phyloP scores from a whole-genome alignment of 202 grass and related monocot genomes.

The Schoenoplectus tabernaemontani region DNA sequence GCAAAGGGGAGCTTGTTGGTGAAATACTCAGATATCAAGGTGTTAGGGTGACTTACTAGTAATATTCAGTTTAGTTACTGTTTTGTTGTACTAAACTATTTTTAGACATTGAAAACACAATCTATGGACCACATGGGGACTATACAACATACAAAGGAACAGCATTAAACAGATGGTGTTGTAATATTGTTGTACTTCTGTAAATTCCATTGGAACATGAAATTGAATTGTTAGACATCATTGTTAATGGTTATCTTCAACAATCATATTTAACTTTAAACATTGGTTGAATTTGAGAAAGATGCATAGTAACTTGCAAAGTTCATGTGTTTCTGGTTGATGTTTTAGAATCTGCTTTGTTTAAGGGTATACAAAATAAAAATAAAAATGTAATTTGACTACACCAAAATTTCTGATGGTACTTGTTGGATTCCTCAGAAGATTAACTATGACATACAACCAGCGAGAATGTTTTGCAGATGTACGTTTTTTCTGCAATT shows the following conservation, averaged over 20 bases:
- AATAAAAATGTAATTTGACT: background rate
- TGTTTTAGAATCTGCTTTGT: background rate
- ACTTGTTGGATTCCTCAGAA: background rate
- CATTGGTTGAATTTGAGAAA: background rate
- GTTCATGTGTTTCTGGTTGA: background rate
- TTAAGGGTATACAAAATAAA: background rate
- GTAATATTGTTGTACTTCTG: conserved; percentile 2
- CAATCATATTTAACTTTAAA: background rate
- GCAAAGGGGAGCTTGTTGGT: conserved; percentile 81
- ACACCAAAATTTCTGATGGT: background rate
- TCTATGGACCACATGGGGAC: background rate
- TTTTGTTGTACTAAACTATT: background rate
- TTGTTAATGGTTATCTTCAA: background rate
- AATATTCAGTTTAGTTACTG: background rate
- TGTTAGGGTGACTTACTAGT: conserved; percentile 49
- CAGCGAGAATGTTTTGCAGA: background rate
- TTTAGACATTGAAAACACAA: background rate
- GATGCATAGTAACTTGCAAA: background rate
- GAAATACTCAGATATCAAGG: conserved; percentile 91
- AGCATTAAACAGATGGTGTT: background rate
- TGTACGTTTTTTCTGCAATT: background rate
- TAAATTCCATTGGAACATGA: background rate
- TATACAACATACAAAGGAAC: background rate
- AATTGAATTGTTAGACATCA: background rate
- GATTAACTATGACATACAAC: background rate